Evolutionary conservation across 1,139 yeast genomes (phyloP), one percentile per base, ranked within the genome.

Genomic region (Hyphopichia burtonii): DNA sequence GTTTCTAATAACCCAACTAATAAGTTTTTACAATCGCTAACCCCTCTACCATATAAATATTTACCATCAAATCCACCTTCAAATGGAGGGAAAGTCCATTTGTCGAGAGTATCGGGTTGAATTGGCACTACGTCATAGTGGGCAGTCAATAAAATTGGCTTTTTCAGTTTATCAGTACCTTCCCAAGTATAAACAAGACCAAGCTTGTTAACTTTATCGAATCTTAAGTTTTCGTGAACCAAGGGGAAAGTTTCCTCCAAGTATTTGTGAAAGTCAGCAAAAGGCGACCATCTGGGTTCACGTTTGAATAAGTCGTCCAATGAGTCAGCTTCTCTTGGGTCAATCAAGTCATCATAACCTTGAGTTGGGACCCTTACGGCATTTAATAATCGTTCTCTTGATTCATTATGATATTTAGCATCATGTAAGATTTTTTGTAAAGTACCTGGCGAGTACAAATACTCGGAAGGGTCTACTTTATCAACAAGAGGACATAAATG

Each of bases 331-430:
- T 50, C 39, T 12, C 54, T 53, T 0, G 68, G 69, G 40, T 59
- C 59, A 8, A 55, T 53, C 56, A 66, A 61, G 9, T 66, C 68
- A 55, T 86, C 94, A 47, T 66, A 78, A 15, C 80, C 73, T 51
- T 78, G 82, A 6, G 93, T 83, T 15, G 86, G 81, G 38, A 83
- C 65, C 51, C 71, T 71, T 25, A 86, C 69, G 1, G 90, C 82
- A 11, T 78, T 80, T 8, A 76, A 60, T 34, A 82, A 62, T 49
- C 71, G 74, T 11, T 58, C 51, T 22, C 74, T 68, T 0, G 83
- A 71, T 2, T 51, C 39, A 15, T 66, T 55, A 44, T 68, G 68
- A 52, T 67, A 80, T 0, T 52, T 48, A 11, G 65, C 56, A 49
- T 78, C 78, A 37, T 62, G 58, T 8, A 71, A 51, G 12, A 69